Evolutionary conservation across 225 moss, liverwort and hornwort species (phyloP), one percentile per base, ranked within the genome.

Genomic region (Thuidium tamariscinum): DNA sequence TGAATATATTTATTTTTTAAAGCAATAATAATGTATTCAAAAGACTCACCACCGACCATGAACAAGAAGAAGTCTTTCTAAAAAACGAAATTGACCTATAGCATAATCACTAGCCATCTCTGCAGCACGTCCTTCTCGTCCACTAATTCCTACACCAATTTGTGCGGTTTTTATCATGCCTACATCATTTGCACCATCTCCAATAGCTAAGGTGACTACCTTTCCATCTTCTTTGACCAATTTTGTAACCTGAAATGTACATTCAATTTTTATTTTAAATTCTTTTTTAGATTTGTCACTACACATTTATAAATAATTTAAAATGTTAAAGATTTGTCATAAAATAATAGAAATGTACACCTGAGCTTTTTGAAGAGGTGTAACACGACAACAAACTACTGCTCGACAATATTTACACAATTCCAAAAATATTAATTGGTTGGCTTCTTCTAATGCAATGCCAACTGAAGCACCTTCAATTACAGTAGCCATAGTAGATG

Each of bases 131-230:
- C 98, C 98, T 91, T 99, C 98, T 85, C 83, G 91, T 39, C 97
- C 97, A 71, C 96, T 95, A 48, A 99, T 96, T 8, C 98, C 98
- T 8, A 99, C 94, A 70, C 98, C 98, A 89, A 99, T 95, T 90
- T 99, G 98, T 30, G 98, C 97, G 9, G 80, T 88, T 92, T 94
- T 95, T 57, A 99, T 95, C 98, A 99, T 99, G n/a, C 97, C 97
- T 17, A 97, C 95, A 60, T 99, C 98, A 72, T 99, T 99, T 62
- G 98, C 98, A 54, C 98, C 98, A 85, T 99, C 98, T 73, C 98
- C 98, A 60, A 99, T 95, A 20, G 98, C 97, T 67, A 99, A 81
- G 1, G 93, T 92, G 13, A 99, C 89, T 4, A 77, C 92, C 25
- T 90, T 89, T 74, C 93, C 96, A 54, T 94, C 91, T 51, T 97